Evolutionary conservation across 1,284 basidiomycete genomes (phyloP).

Genomic region (Exsudoporus floridanus): DNA sequence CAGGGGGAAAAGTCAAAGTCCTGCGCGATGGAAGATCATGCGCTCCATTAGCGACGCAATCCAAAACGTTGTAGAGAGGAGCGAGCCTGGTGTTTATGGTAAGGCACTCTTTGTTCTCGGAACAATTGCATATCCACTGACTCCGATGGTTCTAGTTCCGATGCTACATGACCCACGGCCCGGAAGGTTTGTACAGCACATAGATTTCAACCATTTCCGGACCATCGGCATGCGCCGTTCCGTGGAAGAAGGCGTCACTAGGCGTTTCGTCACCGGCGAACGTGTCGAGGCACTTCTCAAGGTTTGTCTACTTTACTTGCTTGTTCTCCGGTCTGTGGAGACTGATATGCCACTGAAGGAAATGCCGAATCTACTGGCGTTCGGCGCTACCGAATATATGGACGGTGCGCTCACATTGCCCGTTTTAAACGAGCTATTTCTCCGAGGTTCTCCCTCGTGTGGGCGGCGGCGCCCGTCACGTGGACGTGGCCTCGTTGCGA

Average conservation of each 20-base stretch:
- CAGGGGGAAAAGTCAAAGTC: slow-evolving; percentile 71
- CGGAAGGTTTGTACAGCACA: slow-evolving; percentile 72
- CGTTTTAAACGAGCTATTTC: slow-evolving; percentile 83
- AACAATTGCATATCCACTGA: slow-evolving; percentile 4
- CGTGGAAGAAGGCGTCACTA: slow-evolving; percentile 84
- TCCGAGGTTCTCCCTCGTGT: slow-evolving; percentile 72
- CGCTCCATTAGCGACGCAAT: slow-evolving; percentile 73
- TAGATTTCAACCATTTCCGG: slow-evolving; percentile 92
- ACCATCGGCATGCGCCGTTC: slow-evolving; percentile 93
- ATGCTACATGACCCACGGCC: slow-evolving; percentile 70
- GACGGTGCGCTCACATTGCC: slow-evolving; percentile 82
- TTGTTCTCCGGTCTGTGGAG: slow-evolving; percentile 9
- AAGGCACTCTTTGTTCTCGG: background rate
- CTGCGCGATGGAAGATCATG: slow-evolving; percentile 77
- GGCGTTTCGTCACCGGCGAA: slow-evolving; percentile 90
- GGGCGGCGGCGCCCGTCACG: slow-evolving; percentile 71
- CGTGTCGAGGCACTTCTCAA: slow-evolving; percentile 81
- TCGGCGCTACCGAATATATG: slow-evolving; percentile 97
- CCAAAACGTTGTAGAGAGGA: slow-evolving; percentile 60
- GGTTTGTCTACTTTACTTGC: slow-evolving; percentile 43
- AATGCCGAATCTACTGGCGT: slow-evolving; percentile 76
- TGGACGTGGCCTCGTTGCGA: slow-evolving; percentile 51
- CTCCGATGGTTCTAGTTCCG: slow-evolving; percentile 51
- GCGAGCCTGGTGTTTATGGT: slow-evolving; percentile 69
- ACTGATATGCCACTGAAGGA: slow-evolving; percentile 51